Conservation (phyloP, 2,329 filamentous ascomycete species). For the Orbilia quercus region DNA sequence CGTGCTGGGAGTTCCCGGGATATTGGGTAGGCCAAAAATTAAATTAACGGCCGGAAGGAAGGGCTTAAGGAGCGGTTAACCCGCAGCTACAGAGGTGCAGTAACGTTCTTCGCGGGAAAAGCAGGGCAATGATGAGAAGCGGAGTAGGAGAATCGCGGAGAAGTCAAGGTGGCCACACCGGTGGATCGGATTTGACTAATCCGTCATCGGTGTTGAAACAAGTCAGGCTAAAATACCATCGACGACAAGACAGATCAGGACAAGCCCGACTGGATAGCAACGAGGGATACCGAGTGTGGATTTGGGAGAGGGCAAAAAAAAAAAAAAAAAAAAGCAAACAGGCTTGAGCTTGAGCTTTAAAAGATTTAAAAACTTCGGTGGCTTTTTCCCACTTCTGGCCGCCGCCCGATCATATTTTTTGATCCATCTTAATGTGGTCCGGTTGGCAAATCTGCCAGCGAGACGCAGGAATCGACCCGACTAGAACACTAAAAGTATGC, state of each 20-base stretch:
- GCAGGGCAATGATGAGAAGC: not conserved
- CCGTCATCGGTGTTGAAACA: conserved; percentile 29
- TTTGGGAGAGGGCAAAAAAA: conserved; percentile 17
- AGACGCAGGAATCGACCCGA: conserved; percentile 46
- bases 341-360: too few relatives aligned
- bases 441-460: conserved; percentile 18
- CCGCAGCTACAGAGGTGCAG: conserved; percentile 13
- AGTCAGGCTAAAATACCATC: not conserved
- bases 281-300: conserved; percentile 7
- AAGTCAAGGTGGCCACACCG: conserved; percentile 15
- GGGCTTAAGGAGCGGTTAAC: conserved; percentile 9
- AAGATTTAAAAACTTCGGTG: not conserved
- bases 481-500: conserved; percentile 50
- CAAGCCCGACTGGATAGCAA: conserved; percentile 5
- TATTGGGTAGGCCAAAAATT: conserved; percentile 1
- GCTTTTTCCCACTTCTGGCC: conserved; percentile 29
- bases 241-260: not conserved
- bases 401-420: conserved; percentile 25
- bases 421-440: conserved; percentile 16
- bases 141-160: not conserved
- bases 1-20: conserved; percentile 23
- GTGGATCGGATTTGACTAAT: conserved; percentile 16
- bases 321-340: not conserved
- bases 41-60: conserved; percentile 6
- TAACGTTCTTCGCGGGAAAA: not conserved